Evolutionary conservation across 805 yeast species (phyloP).

Genomic region (Grigorovia jiainica): DNA sequence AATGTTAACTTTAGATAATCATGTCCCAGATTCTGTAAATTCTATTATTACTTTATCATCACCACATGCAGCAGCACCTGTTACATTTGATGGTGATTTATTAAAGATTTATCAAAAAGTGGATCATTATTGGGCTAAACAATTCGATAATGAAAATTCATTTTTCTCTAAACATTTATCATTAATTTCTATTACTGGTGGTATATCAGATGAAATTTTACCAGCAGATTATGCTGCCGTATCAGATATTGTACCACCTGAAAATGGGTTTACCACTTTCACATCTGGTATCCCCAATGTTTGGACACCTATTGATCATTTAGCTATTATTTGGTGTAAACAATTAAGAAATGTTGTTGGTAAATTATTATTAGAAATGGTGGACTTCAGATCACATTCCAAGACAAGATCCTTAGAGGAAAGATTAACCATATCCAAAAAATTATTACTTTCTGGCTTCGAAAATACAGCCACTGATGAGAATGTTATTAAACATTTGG

Average conservation of each 20-base stretch:
- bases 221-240: slow-evolving; percentile 87
- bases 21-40: slow-evolving; percentile 60
- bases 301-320: slow-evolving; percentile 91
- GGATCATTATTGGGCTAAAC: slow-evolving; percentile 73
- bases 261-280: slow-evolving; percentile 74
- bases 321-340: slow-evolving; percentile 94
- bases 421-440: slow-evolving; percentile 51
- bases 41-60: slow-evolving; percentile 80
- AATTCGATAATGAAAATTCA: slow-evolving; percentile 31
- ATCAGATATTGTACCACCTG: slow-evolving; percentile 57
- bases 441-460: slow-evolving; percentile 43
- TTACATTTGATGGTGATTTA: slow-evolving; percentile 86
- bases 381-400: slow-evolving; percentile 37
- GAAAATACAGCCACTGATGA: slow-evolving; percentile 32
- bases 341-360: slow-evolving; percentile 66
- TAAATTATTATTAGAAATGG: slow-evolving; percentile 46
- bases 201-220: slow-evolving; percentile 61
- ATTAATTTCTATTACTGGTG: slow-evolving; percentile 83
- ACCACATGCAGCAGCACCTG: slow-evolving; percentile 88
- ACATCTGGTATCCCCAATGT: slow-evolving; percentile 83
- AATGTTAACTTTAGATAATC: slow-evolving; percentile 72
- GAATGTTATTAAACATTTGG: not conserved
- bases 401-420: slow-evolving; percentile 44
- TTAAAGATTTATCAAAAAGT: slow-evolving; percentile 61
- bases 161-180: slow-evolving; percentile 41